Evolutionary conservation across 495 filamentous ascomycete genomes (phyloP).

Genomic region (Talaromyces thailandensis): DNA sequence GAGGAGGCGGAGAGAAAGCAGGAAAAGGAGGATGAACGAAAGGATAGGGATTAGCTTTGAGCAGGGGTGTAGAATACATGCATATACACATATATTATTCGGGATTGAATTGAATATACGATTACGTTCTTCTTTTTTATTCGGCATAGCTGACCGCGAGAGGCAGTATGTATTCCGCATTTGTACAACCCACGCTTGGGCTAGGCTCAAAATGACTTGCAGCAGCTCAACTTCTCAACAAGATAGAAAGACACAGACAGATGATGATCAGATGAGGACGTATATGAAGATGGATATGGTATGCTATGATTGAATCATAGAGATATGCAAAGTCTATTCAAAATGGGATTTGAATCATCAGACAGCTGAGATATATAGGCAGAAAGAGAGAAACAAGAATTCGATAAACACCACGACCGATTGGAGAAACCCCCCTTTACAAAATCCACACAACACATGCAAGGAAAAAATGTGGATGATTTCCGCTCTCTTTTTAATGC

Average conservation of each 20-base stretch:
- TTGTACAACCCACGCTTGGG: not conserved
- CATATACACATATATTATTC: not conserved
- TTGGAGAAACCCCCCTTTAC: not conserved
- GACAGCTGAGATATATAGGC: not conserved
- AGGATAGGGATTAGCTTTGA: constrained; percentile 10
- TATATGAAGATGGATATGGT: not conserved
- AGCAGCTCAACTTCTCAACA: constrained; percentile 1
- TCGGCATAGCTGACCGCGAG: not conserved
- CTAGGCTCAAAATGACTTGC: not conserved
- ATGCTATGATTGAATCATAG: not conserved
- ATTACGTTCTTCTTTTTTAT: not conserved
- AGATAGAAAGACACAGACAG: constrained; percentile 2
- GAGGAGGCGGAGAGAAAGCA: constrained; percentile 36
- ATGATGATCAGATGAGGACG: not conserved
- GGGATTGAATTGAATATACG: not conserved
- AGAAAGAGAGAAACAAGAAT: not conserved
- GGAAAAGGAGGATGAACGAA: constrained; percentile 28
- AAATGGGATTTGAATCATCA: constrained; percentile 7
- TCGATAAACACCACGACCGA: not conserved
- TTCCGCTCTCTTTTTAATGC: not conserved
- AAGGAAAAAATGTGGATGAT: not conserved
- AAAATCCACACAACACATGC: not conserved
- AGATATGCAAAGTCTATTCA: constrained; percentile 4
- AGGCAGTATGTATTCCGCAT: not conserved
- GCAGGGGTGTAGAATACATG: not conserved